These are phyloP conservation scores for Lunularia cruciata DNA, from an alignment of 225 moss, liverwort and hornwort genomes.

Conservation along the genomic window DNA sequence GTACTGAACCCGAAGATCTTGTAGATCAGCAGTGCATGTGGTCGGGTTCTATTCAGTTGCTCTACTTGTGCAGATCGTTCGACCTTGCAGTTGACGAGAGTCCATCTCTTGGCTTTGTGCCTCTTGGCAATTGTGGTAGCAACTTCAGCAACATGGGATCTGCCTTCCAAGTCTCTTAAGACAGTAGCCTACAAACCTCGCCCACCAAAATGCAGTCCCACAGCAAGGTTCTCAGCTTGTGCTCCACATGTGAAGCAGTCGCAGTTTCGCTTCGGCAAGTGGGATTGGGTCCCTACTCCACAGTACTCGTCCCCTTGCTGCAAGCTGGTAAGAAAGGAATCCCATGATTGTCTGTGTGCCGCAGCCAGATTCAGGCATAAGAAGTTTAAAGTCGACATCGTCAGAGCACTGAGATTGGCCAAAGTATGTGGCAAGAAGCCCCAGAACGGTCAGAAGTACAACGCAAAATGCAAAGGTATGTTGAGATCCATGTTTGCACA, in stretches of 20 bases:
- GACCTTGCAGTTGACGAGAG: too few species aligned
- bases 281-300: not conserved
- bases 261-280: not conserved
- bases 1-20: too few species aligned
- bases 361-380: not conserved
- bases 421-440: slow-evolving; percentile 1
- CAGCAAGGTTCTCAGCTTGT: not conserved
- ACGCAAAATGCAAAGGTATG: not conserved
- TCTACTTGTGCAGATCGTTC: too few species aligned
- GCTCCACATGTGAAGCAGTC: not conserved
- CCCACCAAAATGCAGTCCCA: not conserved
- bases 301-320: not conserved
- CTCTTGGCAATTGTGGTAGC: not conserved
- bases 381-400: not conserved
- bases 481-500: not conserved
- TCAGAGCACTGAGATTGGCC: not conserved
- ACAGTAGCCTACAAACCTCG: not conserved
- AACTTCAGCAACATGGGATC: not conserved
- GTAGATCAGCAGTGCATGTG: too few species aligned
- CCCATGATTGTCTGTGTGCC: not conserved
- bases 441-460: not conserved
- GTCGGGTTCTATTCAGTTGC: too few species aligned
- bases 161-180: not conserved
- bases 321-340: not conserved
- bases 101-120: not conserved